phyloP scores from a whole-genome alignment of 2,329 filamentous ascomycete genomes.

The Ustulina deusta region DNA sequence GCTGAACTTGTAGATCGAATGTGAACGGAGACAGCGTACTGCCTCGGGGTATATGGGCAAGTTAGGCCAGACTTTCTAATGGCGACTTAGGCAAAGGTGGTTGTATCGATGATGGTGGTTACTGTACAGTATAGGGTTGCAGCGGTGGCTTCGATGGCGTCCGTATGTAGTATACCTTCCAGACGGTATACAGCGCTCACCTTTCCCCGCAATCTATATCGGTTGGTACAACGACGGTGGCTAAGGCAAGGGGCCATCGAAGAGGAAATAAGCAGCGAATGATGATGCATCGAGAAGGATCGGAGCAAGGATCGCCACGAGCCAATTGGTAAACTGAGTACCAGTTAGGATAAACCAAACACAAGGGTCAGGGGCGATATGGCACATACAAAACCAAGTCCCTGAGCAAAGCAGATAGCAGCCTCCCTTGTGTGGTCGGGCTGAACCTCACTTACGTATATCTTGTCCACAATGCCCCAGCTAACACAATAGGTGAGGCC shows the following conservation, averaged over 20 bases:
- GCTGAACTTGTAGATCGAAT: too few species aligned
- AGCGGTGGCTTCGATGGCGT: too few species aligned
- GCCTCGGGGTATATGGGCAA: too few species aligned
- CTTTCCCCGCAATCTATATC: too few species aligned
- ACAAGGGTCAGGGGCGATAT: not conserved
- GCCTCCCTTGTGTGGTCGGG: slow-evolving; percentile 65
- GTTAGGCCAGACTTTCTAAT: too few species aligned
- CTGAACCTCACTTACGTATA: slow-evolving; percentile 71
- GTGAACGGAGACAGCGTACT: too few species aligned
- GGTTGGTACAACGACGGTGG: slow-evolving; percentile 55
- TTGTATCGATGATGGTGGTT: too few species aligned
- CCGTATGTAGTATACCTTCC: too few species aligned
- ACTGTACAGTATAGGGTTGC: too few species aligned
- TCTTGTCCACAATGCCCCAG: slow-evolving; percentile 67
- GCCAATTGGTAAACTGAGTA: slow-evolving; percentile 46
- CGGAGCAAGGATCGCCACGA: slow-evolving; percentile 59
- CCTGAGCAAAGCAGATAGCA: slow-evolving; percentile 64
- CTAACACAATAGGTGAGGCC: slow-evolving; percentile 59
- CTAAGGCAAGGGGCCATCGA: slow-evolving; percentile 54
- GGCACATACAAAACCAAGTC: slow-evolving; percentile 37
- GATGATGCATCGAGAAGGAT: slow-evolving; percentile 56
- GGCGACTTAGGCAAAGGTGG: too few species aligned
- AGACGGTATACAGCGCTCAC: too few species aligned
- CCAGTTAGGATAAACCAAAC: not conserved
- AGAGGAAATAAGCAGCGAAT: slow-evolving; percentile 61